These are phyloP conservation scores for Ceratocystis albifundus DNA, from an alignment of 2,329 filamentous ascomycete genomes.

Conservation along the genomic window DNA sequence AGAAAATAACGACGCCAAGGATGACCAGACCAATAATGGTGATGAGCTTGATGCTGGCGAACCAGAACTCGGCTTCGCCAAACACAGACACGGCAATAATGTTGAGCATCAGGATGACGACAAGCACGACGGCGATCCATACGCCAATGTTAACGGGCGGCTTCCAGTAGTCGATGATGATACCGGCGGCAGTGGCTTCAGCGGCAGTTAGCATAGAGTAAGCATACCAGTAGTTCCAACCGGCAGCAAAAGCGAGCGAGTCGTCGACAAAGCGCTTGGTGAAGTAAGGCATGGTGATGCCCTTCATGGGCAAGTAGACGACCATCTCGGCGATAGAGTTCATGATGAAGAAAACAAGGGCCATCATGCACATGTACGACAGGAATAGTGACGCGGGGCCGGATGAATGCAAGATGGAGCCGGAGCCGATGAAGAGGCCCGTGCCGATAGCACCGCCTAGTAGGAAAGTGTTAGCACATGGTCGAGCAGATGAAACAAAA, in stretches of 20 bases:
- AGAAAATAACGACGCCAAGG: slow-evolving; percentile 44
- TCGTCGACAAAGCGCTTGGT: slow-evolving; percentile 45
- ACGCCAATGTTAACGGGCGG: slow-evolving; percentile 41
- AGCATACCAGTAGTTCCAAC: slow-evolving; percentile 53
- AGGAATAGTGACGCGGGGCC: slow-evolving; percentile 59
- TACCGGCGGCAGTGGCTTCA: slow-evolving; percentile 46
- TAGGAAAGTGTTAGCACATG: not conserved
- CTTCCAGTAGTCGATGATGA: slow-evolving; percentile 52
- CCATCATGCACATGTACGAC: slow-evolving; percentile 50
- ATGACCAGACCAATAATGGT: slow-evolving; percentile 48
- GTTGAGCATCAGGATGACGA: slow-evolving; percentile 45
- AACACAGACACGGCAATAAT: slow-evolving; percentile 47
- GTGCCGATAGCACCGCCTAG: slow-evolving; percentile 47
- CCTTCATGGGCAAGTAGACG: slow-evolving; percentile 43
- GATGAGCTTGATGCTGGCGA: slow-evolving; percentile 49
- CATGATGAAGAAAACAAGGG: slow-evolving; percentile 44
- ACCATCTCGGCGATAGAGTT: slow-evolving; percentile 45
- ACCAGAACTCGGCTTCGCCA: slow-evolving; percentile 52
- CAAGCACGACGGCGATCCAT: slow-evolving; percentile 48
- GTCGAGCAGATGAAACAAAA: not conserved
- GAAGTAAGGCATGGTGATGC: slow-evolving; percentile 47
- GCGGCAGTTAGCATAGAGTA: slow-evolving; percentile 48
- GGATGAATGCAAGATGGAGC: slow-evolving; percentile 42
- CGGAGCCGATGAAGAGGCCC: slow-evolving; percentile 52
- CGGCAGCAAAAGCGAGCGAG: slow-evolving; percentile 45